Conservation (phyloP, 495 filamentous ascomycete genomes). For the Neurospora sp. region DNA sequence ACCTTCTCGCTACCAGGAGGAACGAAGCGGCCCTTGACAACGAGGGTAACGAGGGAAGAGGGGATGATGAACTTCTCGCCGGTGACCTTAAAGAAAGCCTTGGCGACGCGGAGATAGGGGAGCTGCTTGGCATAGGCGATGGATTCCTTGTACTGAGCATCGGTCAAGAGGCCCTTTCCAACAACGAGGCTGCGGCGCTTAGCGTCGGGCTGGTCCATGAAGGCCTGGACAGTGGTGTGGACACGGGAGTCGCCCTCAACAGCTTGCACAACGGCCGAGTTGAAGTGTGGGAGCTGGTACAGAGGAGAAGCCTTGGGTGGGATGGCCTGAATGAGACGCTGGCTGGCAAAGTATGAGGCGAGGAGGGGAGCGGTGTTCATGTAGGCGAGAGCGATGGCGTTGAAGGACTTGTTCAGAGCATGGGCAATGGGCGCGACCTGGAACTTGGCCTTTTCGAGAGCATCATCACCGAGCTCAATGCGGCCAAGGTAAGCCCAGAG, state of each 20-base stretch:
- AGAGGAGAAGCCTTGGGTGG: conserved; percentile 76
- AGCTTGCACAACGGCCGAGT: conserved; percentile 57
- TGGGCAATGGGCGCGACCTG: conserved; percentile 81
- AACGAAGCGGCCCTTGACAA: conserved; percentile 89
- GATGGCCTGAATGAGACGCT: conserved; percentile 82
- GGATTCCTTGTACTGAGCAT: conserved; percentile 65
- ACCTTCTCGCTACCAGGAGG: conserved; percentile 70
- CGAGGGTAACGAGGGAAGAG: conserved; percentile 84
- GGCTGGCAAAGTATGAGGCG: conserved; percentile 68
- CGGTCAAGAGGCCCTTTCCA: conserved; percentile 59
- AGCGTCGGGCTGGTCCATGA: conserved; percentile 70
- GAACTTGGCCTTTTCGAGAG: conserved; percentile 61
- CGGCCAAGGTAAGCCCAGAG: conserved; percentile 93
- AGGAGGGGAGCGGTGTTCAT: conserved; percentile 74
- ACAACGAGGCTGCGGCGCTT: conserved; percentile 60
- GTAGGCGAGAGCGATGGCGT: conserved; percentile 76
- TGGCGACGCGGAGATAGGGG: conserved; percentile 74
- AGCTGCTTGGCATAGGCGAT: conserved; percentile 70
- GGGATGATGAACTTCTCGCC: conserved; percentile 89
- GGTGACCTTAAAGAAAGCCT: conserved; percentile 96
- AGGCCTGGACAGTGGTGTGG: conserved; percentile 72
- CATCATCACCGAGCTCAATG: conserved; percentile 60
- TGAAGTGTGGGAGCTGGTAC: conserved; percentile 85
- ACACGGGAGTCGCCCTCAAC: conserved; percentile 67
- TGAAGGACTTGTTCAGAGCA: conserved; percentile 74